Base-by-base conservation (phyloP, 768 basidiomycete genomes). In the Coprinopsis cinerea region DNA sequence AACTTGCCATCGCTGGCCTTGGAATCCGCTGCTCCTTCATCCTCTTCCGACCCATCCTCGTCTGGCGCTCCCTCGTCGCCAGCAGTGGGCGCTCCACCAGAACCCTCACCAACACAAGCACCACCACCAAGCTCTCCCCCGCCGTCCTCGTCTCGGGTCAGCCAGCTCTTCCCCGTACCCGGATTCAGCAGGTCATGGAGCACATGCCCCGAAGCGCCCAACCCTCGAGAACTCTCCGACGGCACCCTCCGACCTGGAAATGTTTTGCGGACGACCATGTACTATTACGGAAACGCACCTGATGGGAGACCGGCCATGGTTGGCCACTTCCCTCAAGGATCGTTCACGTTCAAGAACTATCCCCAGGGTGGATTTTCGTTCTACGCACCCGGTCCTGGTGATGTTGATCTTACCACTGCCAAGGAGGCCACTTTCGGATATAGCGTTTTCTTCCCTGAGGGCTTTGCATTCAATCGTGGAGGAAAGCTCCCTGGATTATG, bases 401-500 rank as follows among this genome's bases (percentile, higher is more conserved):
- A 63, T 49, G 69, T 81, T 35, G 75, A 80, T 59, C 65, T 84
- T 51, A 74, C 73, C 39, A 73, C 64, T 1, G 85, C 82, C 15
- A 82, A 79, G 59, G 83, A 87, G 55, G 77, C 78, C 7, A 79
- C 81, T 1, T 77, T 88, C 54, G 77, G 69, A 0, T 77, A 77
- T 66, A 76, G 78, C 1, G 75, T 83, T 24, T 81, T 68, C 67
- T 85, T 88, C 65, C 67, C 75, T 22, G 59, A 72, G 15, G 84
- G 76, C 20, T 87, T 83, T 61, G 71, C 73, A 11, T 87, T 77
- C 65, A 72, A 79, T 53, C 72, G 71, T 57, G 85, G 85, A 44
- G 85, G 85, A 28, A 88, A 86, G 61, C 70, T 88, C 18, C 85
- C 85, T 17, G 85, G 85, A 53, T 62, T 87, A 54, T 85, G 81